Percentiles rank a stretch among this genome's conserved stretches.
Evolutionary conservation across 2,329 filamentous ascomycete genomes (phyloP).

Genomic region (Lachnellula suecica): DNA sequence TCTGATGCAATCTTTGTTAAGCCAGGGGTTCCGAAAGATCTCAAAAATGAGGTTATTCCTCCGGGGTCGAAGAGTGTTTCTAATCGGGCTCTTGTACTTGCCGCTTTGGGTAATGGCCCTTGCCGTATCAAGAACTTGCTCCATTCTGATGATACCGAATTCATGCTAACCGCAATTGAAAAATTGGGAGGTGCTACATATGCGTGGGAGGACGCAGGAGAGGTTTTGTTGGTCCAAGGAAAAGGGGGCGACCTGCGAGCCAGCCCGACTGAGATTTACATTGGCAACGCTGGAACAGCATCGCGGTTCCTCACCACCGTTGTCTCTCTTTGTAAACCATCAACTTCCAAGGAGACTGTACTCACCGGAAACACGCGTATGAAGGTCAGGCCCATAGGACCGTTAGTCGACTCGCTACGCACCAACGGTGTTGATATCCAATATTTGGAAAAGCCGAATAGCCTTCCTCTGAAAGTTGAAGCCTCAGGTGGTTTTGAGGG

Average conservation of each 20-base stretch:
- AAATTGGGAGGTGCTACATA: conserved; percentile 85
- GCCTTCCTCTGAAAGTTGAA: conserved; percentile 79
- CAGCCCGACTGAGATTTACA: conserved; percentile 75
- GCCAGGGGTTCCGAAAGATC: conserved; percentile 65
- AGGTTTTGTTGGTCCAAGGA: conserved; percentile 83
- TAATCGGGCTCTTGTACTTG: conserved; percentile 90
- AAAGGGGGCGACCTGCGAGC: conserved; percentile 85
- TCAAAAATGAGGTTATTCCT: conserved; percentile 76
- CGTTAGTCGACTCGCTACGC: conserved; percentile 85
- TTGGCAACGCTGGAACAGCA: conserved; percentile 95
- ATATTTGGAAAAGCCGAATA: conserved; percentile 80
- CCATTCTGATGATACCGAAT: conserved; percentile 95
- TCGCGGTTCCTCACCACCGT: conserved; percentile 94
- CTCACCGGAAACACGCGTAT: conserved; percentile 94
- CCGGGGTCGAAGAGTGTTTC: conserved; percentile 98
- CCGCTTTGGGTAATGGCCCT: conserved; percentile 81
- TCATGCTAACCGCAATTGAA: conserved; percentile 91
- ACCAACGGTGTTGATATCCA: conserved; percentile 84
- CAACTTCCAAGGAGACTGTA: conserved; percentile 65
- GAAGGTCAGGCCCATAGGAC: conserved; percentile 92
- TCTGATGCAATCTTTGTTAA: conserved; percentile 75
- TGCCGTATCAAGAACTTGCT: conserved; percentile 90
- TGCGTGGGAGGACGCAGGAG: conserved; percentile 92
- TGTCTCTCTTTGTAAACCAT: conserved; percentile 75
- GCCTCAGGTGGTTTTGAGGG: conserved; percentile 82